phyloP scores from a whole-genome alignment of 305 asterid species.

The Solanum hybrid region DNA sequence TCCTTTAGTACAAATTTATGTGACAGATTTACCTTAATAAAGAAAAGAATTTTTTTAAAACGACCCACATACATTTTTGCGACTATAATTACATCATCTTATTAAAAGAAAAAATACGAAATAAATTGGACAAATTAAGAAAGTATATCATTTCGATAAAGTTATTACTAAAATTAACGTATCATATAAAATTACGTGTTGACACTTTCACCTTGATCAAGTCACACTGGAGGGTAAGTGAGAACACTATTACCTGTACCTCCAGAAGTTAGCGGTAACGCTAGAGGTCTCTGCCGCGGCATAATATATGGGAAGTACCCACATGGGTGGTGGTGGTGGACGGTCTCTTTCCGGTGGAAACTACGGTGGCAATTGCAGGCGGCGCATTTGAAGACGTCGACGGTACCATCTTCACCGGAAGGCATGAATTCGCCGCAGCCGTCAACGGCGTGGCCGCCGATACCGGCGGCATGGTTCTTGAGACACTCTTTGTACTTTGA shows the following conservation, averaged over 20 bases:
- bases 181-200: too few relatives aligned
- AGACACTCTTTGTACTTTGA: neutral
- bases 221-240: neutral
- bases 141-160: neutral
- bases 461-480: neutral
- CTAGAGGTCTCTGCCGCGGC: neutral
- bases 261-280: neutral
- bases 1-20: too few relatives aligned
- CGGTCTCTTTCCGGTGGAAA: neutral
- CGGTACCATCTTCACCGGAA: neutral
- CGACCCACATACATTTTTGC: neutral
- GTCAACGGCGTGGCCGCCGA: neutral
- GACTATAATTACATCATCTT: neutral
- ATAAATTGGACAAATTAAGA: too few relatives aligned
- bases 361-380: neutral
- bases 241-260: neutral
- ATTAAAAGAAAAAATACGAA: too few relatives aligned
- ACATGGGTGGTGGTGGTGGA: neutral
- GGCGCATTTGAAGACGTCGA: neutral
- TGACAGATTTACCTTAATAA: neutral
- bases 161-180: too few relatives aligned
- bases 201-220: too few relatives aligned
- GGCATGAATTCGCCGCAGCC: neutral
- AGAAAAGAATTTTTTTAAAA: neutral
- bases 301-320: neutral